phyloP scores from a whole-genome alignment of 2,329 filamentous ascomycete genomes.

The Ceratocystis diversiconidia region DNA sequence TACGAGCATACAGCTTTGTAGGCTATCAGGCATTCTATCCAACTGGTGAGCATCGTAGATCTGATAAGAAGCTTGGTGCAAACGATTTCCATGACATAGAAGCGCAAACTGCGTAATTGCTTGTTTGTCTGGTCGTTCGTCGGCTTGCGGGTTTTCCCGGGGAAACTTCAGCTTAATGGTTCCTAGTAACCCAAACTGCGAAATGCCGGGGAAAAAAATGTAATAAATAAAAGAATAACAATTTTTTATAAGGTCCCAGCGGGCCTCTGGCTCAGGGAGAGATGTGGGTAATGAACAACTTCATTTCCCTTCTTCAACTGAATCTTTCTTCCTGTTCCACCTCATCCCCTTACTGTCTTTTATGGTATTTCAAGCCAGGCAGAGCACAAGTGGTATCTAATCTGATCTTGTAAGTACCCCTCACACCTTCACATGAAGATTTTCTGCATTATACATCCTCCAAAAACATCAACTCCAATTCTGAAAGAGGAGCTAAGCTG shows the following conservation, averaged over 20 bases:
- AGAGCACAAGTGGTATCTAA: background rate
- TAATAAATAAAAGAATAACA: background rate
- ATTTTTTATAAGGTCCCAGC: background rate
- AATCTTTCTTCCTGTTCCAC: background rate
- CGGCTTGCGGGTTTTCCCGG: background rate
- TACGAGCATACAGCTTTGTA: no score
- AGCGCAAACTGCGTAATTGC: background rate
- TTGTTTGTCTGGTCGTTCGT: background rate
- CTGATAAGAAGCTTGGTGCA: background rate
- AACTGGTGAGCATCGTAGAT: background rate
- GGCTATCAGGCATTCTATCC: no score
- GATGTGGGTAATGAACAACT: background rate
- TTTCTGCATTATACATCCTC: background rate
- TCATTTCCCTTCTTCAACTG: background rate
- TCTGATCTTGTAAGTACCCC: conserved; percentile 4
- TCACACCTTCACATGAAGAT: background rate
- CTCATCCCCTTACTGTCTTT: background rate
- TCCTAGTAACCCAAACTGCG: background rate
- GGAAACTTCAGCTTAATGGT: background rate
- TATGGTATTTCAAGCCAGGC: background rate
- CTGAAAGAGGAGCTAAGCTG: background rate
- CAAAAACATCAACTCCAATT: conserved; percentile 6
- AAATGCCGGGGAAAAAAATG: background rate
- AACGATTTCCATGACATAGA: background rate
- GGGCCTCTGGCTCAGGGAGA: background rate